These are phyloP conservation scores for Chytriomyces sp. DNA, from an alignment of 192 early-diverging fungal genomes.

Conservation along the genomic window DNA sequence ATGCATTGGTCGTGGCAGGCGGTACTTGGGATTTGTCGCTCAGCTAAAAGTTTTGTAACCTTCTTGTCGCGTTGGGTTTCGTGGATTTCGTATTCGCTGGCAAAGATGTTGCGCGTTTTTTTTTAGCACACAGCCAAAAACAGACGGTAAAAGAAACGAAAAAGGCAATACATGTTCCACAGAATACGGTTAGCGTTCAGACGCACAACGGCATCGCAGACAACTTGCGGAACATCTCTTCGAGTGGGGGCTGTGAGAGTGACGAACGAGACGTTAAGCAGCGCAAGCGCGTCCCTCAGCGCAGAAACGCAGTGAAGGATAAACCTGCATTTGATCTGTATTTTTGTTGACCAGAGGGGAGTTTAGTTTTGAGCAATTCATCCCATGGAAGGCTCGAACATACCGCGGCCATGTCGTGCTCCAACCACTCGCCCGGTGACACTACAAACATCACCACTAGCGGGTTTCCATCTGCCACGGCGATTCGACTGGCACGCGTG, in stretches of 20 bases:
- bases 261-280: constrained; percentile 55
- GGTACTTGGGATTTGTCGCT: background rate
- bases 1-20: constrained; percentile 64
- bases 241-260: constrained; percentile 38
- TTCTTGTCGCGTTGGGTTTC: constrained; percentile 50
- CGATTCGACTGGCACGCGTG: background rate
- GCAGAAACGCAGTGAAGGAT: background rate
- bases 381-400: constrained; percentile 61
- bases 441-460: constrained; percentile 61
- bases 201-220: constrained; percentile 39
- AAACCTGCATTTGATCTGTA: background rate
- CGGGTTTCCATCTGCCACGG: constrained; percentile 6
- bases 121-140: no score
- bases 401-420: constrained; percentile 59
- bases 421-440: constrained; percentile 56
- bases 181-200: constrained; percentile 49
- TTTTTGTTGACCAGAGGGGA: constrained; percentile 49
- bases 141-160: no score
- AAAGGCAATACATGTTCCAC: constrained; percentile 44
- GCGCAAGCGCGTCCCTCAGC: constrained; percentile 22
- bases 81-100: constrained; percentile 60
- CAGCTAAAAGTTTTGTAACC: constrained; percentile 23
- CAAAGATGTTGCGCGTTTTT: no score
- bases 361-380: constrained; percentile 24
- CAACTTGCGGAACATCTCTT: constrained; percentile 40